Evolutionary conservation across 1,139 yeast species (phyloP).

Genomic region (Suhomyces yuchorum): DNA sequence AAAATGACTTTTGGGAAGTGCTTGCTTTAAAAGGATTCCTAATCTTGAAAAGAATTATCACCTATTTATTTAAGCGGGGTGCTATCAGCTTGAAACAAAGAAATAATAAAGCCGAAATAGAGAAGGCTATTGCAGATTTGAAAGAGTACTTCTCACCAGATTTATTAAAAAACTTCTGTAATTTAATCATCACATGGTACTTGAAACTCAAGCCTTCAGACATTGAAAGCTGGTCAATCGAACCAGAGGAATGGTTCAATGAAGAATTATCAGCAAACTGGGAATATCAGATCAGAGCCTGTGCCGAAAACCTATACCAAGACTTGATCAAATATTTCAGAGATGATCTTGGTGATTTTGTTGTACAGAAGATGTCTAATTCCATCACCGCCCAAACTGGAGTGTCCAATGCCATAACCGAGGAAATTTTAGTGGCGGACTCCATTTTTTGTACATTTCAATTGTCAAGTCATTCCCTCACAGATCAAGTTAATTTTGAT

Average conservation of each 20-base stretch:
- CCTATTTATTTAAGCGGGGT: conserved; percentile 65
- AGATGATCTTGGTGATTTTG: conserved; percentile 58
- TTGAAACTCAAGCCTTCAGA: conserved; percentile 73
- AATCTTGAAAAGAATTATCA: conserved; percentile 64
- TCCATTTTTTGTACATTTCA: conserved; percentile 82
- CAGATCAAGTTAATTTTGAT: conserved; percentile 66
- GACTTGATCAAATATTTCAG: conserved; percentile 71
- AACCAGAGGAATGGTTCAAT: conserved; percentile 91
- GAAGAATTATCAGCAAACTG: conserved; percentile 78
- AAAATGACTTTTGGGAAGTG: conserved; percentile 70
- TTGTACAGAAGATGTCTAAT: conserved; percentile 63
- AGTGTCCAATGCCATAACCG: not conserved
- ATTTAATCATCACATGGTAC: conserved; percentile 70
- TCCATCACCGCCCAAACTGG: conserved; percentile 43
- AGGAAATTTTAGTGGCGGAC: conserved; percentile 64
- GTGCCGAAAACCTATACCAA: conserved; percentile 83
- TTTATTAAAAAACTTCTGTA: conserved; percentile 59
- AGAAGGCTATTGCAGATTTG: conserved; percentile 54
- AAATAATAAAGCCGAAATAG: conserved; percentile 63
- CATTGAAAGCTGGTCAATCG: conserved; percentile 75
- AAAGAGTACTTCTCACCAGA: conserved; percentile 58
- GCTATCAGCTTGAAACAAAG: conserved; percentile 65
- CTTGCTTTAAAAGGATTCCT: conserved; percentile 71
- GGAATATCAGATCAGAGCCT: conserved; percentile 84
- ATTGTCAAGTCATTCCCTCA: conserved; percentile 66